Conservation (phyloP, 176 grass and related monocot species). For the sorghum (Sorghum bicolor) region Sorghum_bicolor_NCBIv3 NC_012876.2:59119501-59120000, state of each 20-base stretch:
- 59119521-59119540: no score
- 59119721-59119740: neutral
- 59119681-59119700: neutral
- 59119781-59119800: neutral
- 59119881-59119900: neutral
- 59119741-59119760: constrained; percentile 20
- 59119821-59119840: neutral
- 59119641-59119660: neutral
- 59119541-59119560: neutral
- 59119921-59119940: neutral
- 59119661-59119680: neutral
- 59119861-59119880: neutral
- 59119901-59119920: neutral
- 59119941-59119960: neutral
- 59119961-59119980: neutral
- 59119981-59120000: neutral
- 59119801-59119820: neutral
- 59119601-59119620: neutral
- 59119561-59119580: neutral
- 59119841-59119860: neutral
- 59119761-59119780: neutral
- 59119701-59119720: constrained; percentile 5
- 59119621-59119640: neutral
- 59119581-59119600: neutral
- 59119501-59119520: no score